Evolutionary conservation across 495 filamentous ascomycete species (phyloP), one percentile per base, ranked within the genome.

Genomic region (Penicillium maclennaniae): DNA sequence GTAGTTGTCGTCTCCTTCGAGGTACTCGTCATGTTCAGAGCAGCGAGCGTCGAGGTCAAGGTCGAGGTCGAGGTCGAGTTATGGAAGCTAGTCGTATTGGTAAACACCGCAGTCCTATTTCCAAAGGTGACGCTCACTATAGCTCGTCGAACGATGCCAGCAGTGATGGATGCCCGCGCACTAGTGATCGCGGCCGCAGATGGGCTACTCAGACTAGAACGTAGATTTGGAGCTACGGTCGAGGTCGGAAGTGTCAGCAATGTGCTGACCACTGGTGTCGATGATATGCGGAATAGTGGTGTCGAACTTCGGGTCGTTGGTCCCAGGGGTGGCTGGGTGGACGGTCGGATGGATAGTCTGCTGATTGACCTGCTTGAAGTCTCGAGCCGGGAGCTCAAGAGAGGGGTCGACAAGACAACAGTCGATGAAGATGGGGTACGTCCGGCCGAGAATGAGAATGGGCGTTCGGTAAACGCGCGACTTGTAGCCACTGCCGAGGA

Each of bases 41-140:
- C 7, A 42, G 38, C 28, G 7, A 16, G 12, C 8, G 25, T 43
- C 16, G 31, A 9, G 31, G 26, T 50, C 9, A 14, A 38, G 14
- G 47, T n/a, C 26, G 21, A 20, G 16, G 47, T 42, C 36, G 46
- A 38, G 23, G 39, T 26, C 27, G 31, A 34, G 31, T 50, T 50
- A 9, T 17, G 10, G 40, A 34, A 23, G 9, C 47, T 38, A 28
- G 49, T 53, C 43, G 44, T 53, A 37, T 53, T 53, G 25, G 51
- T 53, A 36, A 53, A 46, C 10, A 47, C 14, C 16, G 51, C 51
- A 14, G 51, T 53, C 34, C 36, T 47, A 19, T 53, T 53, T 19
- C 26, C 44, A 9, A 53, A n/a, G 16, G 7, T 20, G 38, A 7
- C 17, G 38, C 12, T 40, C 2, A 19, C 8, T 9, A 53, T 19